Base-by-base conservation (phyloP, 2,329 filamentous ascomycete species). In the Trichoderma oligosporum region DNA sequence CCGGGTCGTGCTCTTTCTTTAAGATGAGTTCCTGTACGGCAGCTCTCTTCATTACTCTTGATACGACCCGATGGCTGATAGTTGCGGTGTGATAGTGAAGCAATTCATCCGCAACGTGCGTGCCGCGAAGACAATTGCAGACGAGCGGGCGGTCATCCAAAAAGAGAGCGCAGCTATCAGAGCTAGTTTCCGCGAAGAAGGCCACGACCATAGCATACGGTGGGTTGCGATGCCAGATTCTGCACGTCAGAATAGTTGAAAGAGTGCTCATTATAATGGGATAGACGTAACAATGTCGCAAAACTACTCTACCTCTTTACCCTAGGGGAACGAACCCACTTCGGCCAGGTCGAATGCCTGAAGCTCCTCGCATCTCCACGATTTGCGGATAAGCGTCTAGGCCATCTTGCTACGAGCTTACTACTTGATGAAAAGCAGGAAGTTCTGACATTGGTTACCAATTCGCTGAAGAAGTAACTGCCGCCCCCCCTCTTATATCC, bases 31-130 rank as follows among this genome's bases (percentile, higher is more conserved):
- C 73, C 51, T 65, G 73, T 75, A 70, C 47, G 69, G 54, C 59
- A 58, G 60, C 59, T 45, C 56, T 56, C 18, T 45, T 24, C 47
- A 25, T 60, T 35, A 49, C 24, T 54, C 45, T 29, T 46, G 33
- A 16, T 39, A 16, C n/a, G 22, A 9, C 11, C 14, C 20, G 27
- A 16, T 36, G 46, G 7, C 44, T 60, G 59, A 60, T 41, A 48
- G 33, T 44, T 56, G 24, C 24, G 46, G 31, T 48, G 20, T 56
- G 63, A 59, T 70, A 97, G 94, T 99, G 73, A 99, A 99, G 79
- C 94, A 97, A 78, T 99, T 99, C 78, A 99, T 99, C 76, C 92
- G 94, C 72, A 97, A 97, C 77, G 94, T 99, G 71, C 91, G 94
- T 73, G 93, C 94, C 61, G 91, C 94, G 60, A 99, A 99, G 80